A percentile compares a stretch with the other conserved stretches of the same genome.
Evolutionary conservation across 768 basidiomycete genomes (phyloP).

Genomic region (Leucosporidium yakuticum): DNA sequence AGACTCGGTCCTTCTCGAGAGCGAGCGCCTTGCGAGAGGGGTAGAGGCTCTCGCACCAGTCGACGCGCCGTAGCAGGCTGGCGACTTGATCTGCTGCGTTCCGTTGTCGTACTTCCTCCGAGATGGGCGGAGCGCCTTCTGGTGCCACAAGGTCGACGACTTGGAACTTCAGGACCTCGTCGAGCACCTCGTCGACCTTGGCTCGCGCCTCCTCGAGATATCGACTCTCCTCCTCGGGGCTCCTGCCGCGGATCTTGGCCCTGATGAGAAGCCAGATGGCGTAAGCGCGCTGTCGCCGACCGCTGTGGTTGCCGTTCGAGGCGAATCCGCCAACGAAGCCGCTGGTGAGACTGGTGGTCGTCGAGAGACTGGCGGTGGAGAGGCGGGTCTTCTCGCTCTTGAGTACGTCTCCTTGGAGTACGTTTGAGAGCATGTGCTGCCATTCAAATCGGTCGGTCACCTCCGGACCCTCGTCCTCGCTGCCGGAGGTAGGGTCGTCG

Average conservation of each 20-base stretch:
- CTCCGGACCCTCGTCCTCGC: slow-evolving; percentile 12
- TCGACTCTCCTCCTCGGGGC: slow-evolving; percentile 73
- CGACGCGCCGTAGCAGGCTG: slow-evolving; percentile 32
- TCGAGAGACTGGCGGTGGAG: slow-evolving; percentile 60
- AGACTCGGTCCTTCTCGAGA: slow-evolving; percentile 60
- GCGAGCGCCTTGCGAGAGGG: slow-evolving; percentile 34
- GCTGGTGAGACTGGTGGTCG: slow-evolving; percentile 57
- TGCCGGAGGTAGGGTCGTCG: not conserved
- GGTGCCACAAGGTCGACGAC: slow-evolving; percentile 45
- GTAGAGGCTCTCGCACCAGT: slow-evolving; percentile 37
- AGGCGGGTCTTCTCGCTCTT: slow-evolving; percentile 92
- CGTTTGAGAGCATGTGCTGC: slow-evolving; percentile 91
- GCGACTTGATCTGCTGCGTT: slow-evolving; percentile 37
- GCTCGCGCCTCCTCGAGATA: slow-evolving; percentile 75
- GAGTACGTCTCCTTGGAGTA: slow-evolving; percentile 87
- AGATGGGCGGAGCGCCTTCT: slow-evolving; percentile 6
- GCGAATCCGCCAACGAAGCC: slow-evolving; percentile 24
- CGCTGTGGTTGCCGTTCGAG: slow-evolving; percentile 15
- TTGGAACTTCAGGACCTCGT: slow-evolving; percentile 72
- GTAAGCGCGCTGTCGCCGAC: slow-evolving; percentile 47
- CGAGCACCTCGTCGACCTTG: slow-evolving; percentile 73
- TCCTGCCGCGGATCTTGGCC: slow-evolving; percentile 72
- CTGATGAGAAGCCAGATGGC: slow-evolving; percentile 86
- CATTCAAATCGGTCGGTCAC: slow-evolving; percentile 72
- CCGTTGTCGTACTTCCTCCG: slow-evolving; percentile 8